Evolutionary conservation across 805 yeast genomes (phyloP).

Genomic region (Candida argentea): DNA sequence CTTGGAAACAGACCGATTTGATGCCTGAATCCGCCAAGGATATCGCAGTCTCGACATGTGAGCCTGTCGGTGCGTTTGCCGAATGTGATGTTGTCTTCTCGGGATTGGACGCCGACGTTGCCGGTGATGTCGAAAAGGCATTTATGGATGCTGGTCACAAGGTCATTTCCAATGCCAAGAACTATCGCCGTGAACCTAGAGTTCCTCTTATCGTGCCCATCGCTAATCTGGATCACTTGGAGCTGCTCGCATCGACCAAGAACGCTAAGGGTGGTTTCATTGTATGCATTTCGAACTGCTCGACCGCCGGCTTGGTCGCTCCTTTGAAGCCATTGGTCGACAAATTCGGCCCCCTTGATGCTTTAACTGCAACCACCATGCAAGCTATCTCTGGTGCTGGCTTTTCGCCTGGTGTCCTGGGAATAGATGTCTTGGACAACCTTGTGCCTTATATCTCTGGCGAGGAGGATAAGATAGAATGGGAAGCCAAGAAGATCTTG

Average conservation of each 20-base stretch:
- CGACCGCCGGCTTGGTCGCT: slow-evolving; percentile 96
- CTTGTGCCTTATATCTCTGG: slow-evolving; percentile 91
- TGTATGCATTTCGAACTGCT: slow-evolving; percentile 94
- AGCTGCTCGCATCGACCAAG: slow-evolving; percentile 50
- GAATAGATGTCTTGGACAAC: slow-evolving; percentile 90
- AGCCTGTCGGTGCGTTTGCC: slow-evolving; percentile 55
- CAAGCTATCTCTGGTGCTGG: slow-evolving; percentile 99
- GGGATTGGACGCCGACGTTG: slow-evolving; percentile 86
- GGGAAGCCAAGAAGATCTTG: slow-evolving; percentile 94
- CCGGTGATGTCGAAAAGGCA: slow-evolving; percentile 84
- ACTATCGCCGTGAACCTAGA: slow-evolving; percentile 76
- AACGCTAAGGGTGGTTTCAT: slow-evolving; percentile 72
- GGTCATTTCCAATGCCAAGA: slow-evolving; percentile 91
- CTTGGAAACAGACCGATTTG: slow-evolving; percentile 87
- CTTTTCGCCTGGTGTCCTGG: slow-evolving; percentile 93
- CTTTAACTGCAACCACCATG: slow-evolving; percentile 80
- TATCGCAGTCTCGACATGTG: slow-evolving; percentile 69
- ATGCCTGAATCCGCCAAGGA: slow-evolving; percentile 61
- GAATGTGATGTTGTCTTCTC: slow-evolving; percentile 93
- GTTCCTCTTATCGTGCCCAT: slow-evolving; percentile 95
- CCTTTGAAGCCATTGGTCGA: slow-evolving; percentile 93
- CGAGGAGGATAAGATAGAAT: slow-evolving; percentile 96
- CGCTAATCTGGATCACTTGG: slow-evolving; percentile 85
- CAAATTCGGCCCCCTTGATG: slow-evolving; percentile 80
- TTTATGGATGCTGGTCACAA: slow-evolving; percentile 75